Evolutionary conservation across 2,329 filamentous ascomycete species (phyloP).

Genomic region (Beauveria pseudobassiana): DNA sequence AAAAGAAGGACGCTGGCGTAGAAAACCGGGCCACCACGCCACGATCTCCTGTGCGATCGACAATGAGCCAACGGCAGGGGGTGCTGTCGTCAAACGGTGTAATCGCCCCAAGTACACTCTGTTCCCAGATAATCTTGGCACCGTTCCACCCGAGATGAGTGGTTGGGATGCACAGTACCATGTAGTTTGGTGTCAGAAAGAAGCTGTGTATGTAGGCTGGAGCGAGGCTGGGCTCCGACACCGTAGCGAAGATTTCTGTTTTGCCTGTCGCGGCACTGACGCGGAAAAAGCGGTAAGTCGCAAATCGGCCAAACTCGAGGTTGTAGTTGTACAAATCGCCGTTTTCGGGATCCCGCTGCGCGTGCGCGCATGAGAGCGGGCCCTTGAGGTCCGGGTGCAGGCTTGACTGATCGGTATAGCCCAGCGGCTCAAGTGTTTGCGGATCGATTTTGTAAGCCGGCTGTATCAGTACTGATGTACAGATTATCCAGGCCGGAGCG

Average conservation of each 20-base stretch:
- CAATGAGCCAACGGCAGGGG: slow-evolving; percentile 62
- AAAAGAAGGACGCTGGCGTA: slow-evolving; percentile 64
- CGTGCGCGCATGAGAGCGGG: slow-evolving; percentile 61
- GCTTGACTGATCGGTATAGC: slow-evolving; percentile 47
- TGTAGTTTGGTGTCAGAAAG: slow-evolving; percentile 62
- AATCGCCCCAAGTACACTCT: slow-evolving; percentile 63
- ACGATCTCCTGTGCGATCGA: slow-evolving; percentile 55
- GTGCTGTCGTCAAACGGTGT: slow-evolving; percentile 50
- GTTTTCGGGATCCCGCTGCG: slow-evolving; percentile 60
- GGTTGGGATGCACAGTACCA: slow-evolving; percentile 67
- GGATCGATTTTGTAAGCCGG: slow-evolving; percentile 55
- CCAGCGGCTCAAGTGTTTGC: slow-evolving; percentile 64
- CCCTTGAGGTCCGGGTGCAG: slow-evolving; percentile 65
- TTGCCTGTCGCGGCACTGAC: slow-evolving; percentile 54
- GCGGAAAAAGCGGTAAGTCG: slow-evolving; percentile 63
- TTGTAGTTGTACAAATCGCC: slow-evolving; percentile 81
- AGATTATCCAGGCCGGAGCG: slow-evolving; percentile 37
- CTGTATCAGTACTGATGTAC: slow-evolving; percentile 50
- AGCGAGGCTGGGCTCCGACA: slow-evolving; percentile 40
- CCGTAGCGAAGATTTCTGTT: slow-evolving; percentile 63
- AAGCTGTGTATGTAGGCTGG: slow-evolving; percentile 79
- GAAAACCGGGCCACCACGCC: slow-evolving; percentile 65
- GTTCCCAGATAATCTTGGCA: slow-evolving; percentile 52
- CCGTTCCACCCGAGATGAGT: slow-evolving; percentile 53
- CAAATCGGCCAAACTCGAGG: slow-evolving; percentile 49